Base-by-base conservation (phyloP, 805 yeast genomes). In the Nakazawaea wyomingensis region DNA sequence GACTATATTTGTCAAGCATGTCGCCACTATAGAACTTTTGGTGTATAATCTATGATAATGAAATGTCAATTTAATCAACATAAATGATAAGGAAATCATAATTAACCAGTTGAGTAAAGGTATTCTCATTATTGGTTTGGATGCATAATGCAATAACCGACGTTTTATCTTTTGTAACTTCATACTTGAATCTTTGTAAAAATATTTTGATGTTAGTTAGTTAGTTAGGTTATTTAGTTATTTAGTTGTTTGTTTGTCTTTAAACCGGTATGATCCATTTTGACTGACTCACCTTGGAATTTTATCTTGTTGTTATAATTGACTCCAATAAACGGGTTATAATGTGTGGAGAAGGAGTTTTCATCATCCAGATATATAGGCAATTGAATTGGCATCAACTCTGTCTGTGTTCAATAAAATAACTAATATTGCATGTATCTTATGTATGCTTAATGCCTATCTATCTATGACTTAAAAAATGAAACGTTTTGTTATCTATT, bases 1-100 rank as follows among this genome's bases (percentile, higher is more conserved):
- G 4, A 90, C 79, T 22, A 85, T 63, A 55, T 91, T 91, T 1
- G 96, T 82, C 19, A 81, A 76, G 46, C 87, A 75, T 29, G 89
- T 85, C 13, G 96, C 87, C n/a, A 82, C 59, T 24, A 88, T 61
- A 1, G 93, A 80, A 37, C 79, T 77, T 45, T 65, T 69, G 47
- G 74, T 72, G 59, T 89, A 89, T 43, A 82, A 55, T 7, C 65
- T 66, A 40, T 78, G 78, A 54, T 83, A 84, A 40, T 71, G 68
- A 22, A 76, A 68, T 6, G 86, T 75, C 39, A 81, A 65, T 44
- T 71, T 73, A 43, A 71, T 52, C 10, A 85, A 58, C 30, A 81
- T 65, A 28, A 56, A 53, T 2, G 79, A 71, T 51, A 82, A 71
- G 0, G 74, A 51, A 1, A 59, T 28, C 8, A 84, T 64, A 14